These are phyloP conservation scores for Ricinus communis DNA, from an alignment of 345 rosid genomes.

Conservation along the genomic window DNA sequence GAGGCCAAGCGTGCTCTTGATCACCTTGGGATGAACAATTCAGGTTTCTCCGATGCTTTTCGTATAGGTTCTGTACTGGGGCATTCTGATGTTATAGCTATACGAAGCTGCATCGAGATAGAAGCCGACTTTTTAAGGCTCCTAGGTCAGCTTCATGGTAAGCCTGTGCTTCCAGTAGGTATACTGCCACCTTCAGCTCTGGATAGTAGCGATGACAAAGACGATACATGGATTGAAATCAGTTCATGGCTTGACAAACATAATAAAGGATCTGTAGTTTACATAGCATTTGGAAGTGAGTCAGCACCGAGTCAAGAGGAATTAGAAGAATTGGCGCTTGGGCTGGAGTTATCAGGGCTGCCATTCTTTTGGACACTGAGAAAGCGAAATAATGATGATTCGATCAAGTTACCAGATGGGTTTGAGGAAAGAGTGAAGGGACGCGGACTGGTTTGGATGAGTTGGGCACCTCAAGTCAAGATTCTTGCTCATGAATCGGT, in stretches of 20 bases:
- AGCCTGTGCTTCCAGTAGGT: conserved; percentile 21
- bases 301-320: conserved; percentile 13
- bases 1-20: background rate
- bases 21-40: background rate
- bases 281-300: conserved; percentile 26
- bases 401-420: conserved; percentile 30
- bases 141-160: conserved; percentile 17
- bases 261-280: conserved; percentile 1
- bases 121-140: conserved; percentile 27
- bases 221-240: background rate
- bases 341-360: conserved; percentile 8
- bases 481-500: conserved; percentile 43
- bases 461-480: conserved; percentile 46
- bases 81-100: conserved; percentile 21
- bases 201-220: background rate
- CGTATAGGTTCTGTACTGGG: background rate
- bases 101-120: conserved; percentile 20
- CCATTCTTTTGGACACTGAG: conserved; percentile 23
- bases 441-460: conserved; percentile 29
- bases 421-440: conserved; percentile 30
- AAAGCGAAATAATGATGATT: background rate
- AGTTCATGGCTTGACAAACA: conserved; percentile 16
- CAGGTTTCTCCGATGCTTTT: background rate
- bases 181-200: conserved; percentile 9
- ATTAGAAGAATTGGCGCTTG: conserved; percentile 5